Evolutionary conservation across 768 basidiomycete genomes (phyloP), one percentile per base, ranked within the genome.

Genomic region (Tulasnella sp.): DNA sequence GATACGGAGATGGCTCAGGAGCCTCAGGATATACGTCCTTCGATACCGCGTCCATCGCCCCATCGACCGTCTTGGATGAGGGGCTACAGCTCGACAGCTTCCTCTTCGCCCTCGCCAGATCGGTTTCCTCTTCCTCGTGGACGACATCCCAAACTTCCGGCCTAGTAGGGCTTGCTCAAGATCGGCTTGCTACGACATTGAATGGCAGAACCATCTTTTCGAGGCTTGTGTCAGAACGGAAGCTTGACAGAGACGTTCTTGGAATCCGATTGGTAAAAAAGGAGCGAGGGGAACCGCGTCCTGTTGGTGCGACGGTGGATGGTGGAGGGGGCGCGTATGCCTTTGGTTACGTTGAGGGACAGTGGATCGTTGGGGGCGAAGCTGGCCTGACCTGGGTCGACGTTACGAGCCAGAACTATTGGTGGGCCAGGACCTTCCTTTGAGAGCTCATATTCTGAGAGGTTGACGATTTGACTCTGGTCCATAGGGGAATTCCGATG

Each of bases 341-440:
- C 14, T 77, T 77, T 56, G 76, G 76, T 36, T n/a, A 34, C 14
- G 56, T 77, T 31, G 56, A 62, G 38, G 31, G 31, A 3, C 52
- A 71, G 27, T 77, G 76, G 76, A 77, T 77, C 56, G 76, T 77
- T 40, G 76, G 76, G 0, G 76, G 76, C 18, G 48, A 77, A 62
- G 52, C 76, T 36, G 76, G 76, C 14, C 40, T 77, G 36, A 40
- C 76, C 16, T 77, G 76, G 76, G 39, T 40, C 2, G 40, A 40
- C 39, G 76, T 77, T 10, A 77, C 76, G 40, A 77, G 76, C 58
- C 34, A 38, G 7, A 77, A 77, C 27, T 77, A 77, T 27, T 77
- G 76, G 76, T 77, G 62, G 71, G 76, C 75, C 8, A 27, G 10
- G 62, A n/a, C n/a, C n/a, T n/a, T 34, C 76, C 21, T 58, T 38